Percentiles rank a stretch among this genome's conserved stretches.
These are phyloP conservation scores for Paecilomyces niveus DNA, from an alignment of 2,329 filamentous ascomycete genomes.

Conservation along the genomic window DNA sequence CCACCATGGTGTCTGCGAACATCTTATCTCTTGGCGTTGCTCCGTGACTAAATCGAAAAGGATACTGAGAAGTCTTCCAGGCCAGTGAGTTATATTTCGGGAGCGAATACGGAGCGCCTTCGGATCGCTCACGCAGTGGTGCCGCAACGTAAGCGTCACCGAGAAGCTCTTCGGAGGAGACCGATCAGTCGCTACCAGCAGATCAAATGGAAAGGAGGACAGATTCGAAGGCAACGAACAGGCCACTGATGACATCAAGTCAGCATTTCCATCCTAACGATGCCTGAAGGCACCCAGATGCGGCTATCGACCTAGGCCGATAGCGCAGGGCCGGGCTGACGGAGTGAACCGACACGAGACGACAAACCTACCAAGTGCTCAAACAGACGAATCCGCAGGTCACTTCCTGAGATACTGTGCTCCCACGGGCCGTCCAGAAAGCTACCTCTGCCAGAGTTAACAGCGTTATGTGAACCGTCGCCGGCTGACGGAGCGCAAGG, in stretches of 20 bases:
- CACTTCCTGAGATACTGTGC: not conserved
- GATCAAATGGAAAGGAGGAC: not conserved
- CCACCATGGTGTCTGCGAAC: conserved; percentile 32
- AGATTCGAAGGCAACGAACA: not conserved
- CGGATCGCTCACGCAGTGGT: not conserved
- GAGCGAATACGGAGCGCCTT: not conserved
- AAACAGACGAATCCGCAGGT: not conserved
- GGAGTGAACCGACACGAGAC: conserved; percentile 7
- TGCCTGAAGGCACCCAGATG: conserved; percentile 5
- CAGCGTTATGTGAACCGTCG: too few relatives aligned
- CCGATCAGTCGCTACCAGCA: not conserved
- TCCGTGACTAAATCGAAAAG: not conserved
- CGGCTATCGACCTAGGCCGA: conserved; percentile 6
- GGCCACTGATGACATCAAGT: conserved; percentile 17
- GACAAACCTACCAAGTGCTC: conserved; percentile 3
- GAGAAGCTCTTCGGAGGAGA: not conserved
- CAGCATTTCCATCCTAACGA: conserved; percentile 14
- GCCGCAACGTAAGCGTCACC: not conserved
- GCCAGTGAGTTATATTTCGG: not conserved
- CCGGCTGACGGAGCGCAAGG: not conserved
- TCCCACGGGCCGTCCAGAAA: not conserved
- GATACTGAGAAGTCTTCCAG: not conserved
- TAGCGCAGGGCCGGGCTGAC: conserved; percentile 11
- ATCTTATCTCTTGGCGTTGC: conserved; percentile 14
- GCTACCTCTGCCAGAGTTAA: not conserved